phyloP scores from a whole-genome alignment of 1,284 basidiomycete genomes.

The Fistulina hepatica region DNA sequence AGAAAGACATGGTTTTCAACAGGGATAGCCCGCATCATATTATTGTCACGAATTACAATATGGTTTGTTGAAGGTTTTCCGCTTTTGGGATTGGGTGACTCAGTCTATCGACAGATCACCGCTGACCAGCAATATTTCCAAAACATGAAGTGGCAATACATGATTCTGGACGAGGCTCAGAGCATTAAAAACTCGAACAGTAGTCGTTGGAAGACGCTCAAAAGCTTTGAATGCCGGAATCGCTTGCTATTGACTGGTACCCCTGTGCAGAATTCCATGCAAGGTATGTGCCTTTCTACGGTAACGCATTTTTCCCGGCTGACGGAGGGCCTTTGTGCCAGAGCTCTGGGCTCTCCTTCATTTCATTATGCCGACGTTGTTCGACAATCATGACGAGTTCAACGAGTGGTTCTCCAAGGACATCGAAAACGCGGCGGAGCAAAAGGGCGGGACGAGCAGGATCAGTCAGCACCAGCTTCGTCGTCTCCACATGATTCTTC shows the following conservation, averaged over 20 bases:
- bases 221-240: constrained; percentile 95
- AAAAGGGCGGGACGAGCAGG: constrained; percentile 70
- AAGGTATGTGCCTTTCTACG: constrained; percentile 46
- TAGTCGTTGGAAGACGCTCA: constrained; percentile 94
- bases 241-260: constrained; percentile 93
- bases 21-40: constrained; percentile 96
- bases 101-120: constrained; percentile 50
- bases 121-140: constrained; percentile 99
- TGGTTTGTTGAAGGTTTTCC: constrained; percentile 42
- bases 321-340: constrained; percentile 28
- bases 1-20: constrained; percentile 94
- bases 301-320: constrained; percentile 1
- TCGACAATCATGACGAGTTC: constrained; percentile 99
- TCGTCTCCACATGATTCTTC: constrained; percentile 96
- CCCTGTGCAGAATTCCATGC: constrained; percentile 99
- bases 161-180: constrained; percentile 98
- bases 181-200: constrained; percentile 99
- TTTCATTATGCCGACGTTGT: constrained; percentile 99
- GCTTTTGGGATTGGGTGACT: constrained; percentile 4
- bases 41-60: constrained; percentile 93
- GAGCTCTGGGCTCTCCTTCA: constrained; percentile 99
- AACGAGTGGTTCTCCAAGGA: constrained; percentile 99
- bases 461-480: constrained; percentile 95
- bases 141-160: constrained; percentile 98
- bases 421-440: constrained; percentile 91